These are phyloP conservation scores for Combretum micranthum DNA, from an alignment of 345 rosid species.

Conservation along the genomic window DNA sequence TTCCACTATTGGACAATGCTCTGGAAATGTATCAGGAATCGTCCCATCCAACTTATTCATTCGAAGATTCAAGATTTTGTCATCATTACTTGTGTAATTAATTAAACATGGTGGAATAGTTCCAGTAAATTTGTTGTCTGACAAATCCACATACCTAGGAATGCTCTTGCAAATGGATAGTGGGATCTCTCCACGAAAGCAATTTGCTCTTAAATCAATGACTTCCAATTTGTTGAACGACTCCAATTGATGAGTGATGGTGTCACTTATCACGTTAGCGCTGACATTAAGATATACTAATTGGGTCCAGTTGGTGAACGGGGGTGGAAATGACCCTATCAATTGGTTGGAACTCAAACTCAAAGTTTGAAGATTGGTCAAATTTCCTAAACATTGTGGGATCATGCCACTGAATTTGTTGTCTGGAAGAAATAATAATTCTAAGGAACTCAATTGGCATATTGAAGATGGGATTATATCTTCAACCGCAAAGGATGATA, in stretches of 20 bases:
- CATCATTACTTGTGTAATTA: neutral
- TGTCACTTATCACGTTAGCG: constrained; percentile 9
- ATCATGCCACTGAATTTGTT: neutral
- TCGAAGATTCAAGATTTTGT: constrained; percentile 4
- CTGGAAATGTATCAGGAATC: constrained; percentile 4
- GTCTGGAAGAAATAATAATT: neutral
- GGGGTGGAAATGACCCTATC: constrained; percentile 9
- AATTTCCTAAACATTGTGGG: neutral
- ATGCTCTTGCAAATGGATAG: constrained; percentile 5
- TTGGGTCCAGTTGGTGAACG: constrained; percentile 3
- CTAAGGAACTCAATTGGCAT: neutral
- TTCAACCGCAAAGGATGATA: neutral
- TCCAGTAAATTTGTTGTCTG: constrained; percentile 16
- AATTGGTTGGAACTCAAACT: neutral
- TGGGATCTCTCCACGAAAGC: constrained; percentile 16
- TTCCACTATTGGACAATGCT: neutral
- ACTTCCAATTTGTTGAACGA: neutral
- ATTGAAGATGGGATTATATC: neutral
- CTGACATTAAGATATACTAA: neutral
- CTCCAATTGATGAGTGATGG: constrained; percentile 8
- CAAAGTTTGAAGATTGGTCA: neutral
- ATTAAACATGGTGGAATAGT: constrained; percentile 18
- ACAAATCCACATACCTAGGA: constrained; percentile 4
- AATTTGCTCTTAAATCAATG: constrained; percentile 1
- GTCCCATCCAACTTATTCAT: constrained; percentile 14